phyloP scores from a whole-genome alignment of 768 basidiomycete genomes.

The Phlebiopsis flavidoalba region DNA sequence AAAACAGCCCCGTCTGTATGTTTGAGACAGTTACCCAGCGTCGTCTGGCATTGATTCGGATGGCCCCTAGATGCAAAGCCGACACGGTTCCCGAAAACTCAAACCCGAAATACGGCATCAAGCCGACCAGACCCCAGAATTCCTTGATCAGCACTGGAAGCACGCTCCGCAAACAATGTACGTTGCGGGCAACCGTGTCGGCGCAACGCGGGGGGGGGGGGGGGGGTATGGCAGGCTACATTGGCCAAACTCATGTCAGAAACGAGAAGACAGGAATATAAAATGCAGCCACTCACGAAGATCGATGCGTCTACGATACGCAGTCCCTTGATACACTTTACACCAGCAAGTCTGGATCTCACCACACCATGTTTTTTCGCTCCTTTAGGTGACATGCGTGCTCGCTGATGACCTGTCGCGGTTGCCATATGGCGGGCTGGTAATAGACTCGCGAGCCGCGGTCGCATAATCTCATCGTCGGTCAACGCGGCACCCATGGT shows the following conservation, averaged over 20 bases:
- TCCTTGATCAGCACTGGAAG: slow-evolving; percentile 8
- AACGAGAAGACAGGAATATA: no score
- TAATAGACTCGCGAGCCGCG: slow-evolving; percentile 18
- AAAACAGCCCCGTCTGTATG: no score
- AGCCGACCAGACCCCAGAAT: slow-evolving; percentile 39
- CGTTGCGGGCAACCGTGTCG: background rate
- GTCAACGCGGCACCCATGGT: slow-evolving; percentile 19
- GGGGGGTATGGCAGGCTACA: slow-evolving; percentile 9
- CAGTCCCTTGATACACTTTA: slow-evolving; percentile 15
- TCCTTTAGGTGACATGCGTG: slow-evolving; percentile 25
- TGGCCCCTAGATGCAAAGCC: no score
- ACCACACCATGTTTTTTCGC: slow-evolving; percentile 29
- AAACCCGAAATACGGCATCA: no score
- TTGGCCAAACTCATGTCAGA: background rate
- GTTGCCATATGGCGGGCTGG: slow-evolving; percentile 27
- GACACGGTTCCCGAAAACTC: no score
- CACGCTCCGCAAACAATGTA: slow-evolving; percentile 9
- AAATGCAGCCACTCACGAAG: slow-evolving; percentile 13
- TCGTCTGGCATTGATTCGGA: no score
- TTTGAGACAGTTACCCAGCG: no score
- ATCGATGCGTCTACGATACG: slow-evolving; percentile 27
- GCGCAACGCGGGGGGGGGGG: no score
- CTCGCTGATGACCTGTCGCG: slow-evolving; percentile 31
- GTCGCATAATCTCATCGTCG: slow-evolving; percentile 27
- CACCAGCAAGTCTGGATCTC: slow-evolving; percentile 23